Conservation (phyloP, 1,284 basidiomycete genomes). For the Sanguinoderma infundibulare region DNA sequence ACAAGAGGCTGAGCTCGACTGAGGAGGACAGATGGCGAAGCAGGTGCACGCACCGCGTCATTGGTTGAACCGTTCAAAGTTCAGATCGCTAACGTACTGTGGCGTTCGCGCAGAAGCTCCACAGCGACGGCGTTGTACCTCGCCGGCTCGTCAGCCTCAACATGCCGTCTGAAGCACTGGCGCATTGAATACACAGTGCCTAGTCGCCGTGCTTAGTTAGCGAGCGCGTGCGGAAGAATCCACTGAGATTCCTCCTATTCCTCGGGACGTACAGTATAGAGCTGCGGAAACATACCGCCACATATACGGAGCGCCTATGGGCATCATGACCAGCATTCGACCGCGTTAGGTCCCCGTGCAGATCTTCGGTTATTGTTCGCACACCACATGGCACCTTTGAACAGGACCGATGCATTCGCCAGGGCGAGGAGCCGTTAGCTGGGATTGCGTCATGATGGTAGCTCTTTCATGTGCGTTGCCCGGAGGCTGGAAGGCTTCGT, state of each 20-base stretch:
- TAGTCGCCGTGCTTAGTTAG: not conserved
- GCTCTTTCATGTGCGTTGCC: not conserved
- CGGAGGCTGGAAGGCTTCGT: not conserved
- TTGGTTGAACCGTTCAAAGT: too few species aligned
- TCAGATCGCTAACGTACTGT: too few species aligned
- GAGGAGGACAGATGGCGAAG: too few species aligned
- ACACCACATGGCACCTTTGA: slow-evolving; percentile 8
- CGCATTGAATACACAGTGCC: not conserved
- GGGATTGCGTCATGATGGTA: not conserved
- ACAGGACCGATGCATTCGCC: not conserved
- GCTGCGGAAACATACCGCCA: not conserved
- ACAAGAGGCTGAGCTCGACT: too few species aligned
- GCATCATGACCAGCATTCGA: not conserved
- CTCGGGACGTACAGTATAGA: slow-evolving; percentile 3
- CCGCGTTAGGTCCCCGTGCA: slow-evolving; percentile 10
- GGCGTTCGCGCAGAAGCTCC: too few species aligned
- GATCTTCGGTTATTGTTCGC: slow-evolving; percentile 21
- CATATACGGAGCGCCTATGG: not conserved
- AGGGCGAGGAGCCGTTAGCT: not conserved
- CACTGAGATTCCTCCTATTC: slow-evolving; percentile 10
- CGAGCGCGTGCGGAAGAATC: not conserved
- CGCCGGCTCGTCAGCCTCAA: too few species aligned
- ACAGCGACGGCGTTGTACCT: too few species aligned
- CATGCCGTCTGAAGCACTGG: too few species aligned
- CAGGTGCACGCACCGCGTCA: too few species aligned